A percentile compares a stretch with the other conserved stretches of the same genome.
Conservation (phyloP, 2,329 filamentous ascomycete genomes). For the Metarhizium anisopliae region DNA sequence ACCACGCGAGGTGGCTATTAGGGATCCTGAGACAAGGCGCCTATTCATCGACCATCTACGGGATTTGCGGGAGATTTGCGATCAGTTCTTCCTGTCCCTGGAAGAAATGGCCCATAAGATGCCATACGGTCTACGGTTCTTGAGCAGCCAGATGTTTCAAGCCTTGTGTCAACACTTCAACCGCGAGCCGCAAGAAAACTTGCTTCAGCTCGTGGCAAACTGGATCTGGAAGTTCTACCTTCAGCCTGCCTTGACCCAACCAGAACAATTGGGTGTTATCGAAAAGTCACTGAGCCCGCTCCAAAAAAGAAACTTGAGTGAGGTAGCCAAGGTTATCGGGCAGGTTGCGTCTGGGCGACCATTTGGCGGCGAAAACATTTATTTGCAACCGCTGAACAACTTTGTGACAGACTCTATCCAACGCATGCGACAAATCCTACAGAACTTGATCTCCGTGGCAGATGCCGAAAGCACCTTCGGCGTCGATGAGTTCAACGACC, state of each 20-base stretch:
- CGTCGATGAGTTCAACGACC: constrained; percentile 97
- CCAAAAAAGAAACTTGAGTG: constrained; percentile 84
- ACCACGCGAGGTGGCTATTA: constrained; percentile 86
- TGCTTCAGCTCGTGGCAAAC: constrained; percentile 76
- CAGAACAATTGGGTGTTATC: constrained; percentile 87
- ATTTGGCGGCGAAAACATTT: constrained; percentile 91
- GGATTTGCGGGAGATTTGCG: constrained; percentile 87
- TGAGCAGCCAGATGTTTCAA: constrained; percentile 80
- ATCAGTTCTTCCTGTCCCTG: constrained; percentile 75
- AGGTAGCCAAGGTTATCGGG: constrained; percentile 84
- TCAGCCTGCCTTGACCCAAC: constrained; percentile 78
- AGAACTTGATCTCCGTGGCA: constrained; percentile 70
- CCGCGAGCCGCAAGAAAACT: constrained; percentile 64
- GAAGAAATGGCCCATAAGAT: constrained; percentile 81
- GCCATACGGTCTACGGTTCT: constrained; percentile 85
- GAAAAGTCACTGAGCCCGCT: constrained; percentile 82
- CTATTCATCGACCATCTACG: constrained; percentile 92
- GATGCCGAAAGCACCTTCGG: constrained; percentile 89
- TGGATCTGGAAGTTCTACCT: constrained; percentile 96
- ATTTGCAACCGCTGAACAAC: constrained; percentile 87
- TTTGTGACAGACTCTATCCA: constrained; percentile 82
- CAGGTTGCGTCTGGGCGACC: constrained; percentile 83
- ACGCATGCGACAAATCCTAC: constrained; percentile 66
- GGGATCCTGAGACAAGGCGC: constrained; percentile 83
- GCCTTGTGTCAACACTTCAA: constrained; percentile 69